Base-by-base conservation (phyloP, 1,139 yeast genomes). In the Wickerhamomyces sp. region DNA sequence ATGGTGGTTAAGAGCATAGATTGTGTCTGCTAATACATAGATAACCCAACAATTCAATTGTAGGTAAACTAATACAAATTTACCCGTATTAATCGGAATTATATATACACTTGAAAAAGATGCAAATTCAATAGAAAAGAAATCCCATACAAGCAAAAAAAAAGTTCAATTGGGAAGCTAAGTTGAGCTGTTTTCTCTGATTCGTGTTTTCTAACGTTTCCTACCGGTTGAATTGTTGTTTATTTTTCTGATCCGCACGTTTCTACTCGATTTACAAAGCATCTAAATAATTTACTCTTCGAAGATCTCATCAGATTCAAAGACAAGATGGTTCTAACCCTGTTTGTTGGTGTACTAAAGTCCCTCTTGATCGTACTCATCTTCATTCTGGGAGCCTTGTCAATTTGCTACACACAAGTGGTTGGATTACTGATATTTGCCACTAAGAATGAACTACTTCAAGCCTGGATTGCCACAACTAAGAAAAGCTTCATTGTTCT, bases 401-500 rank as follows among this genome's bases (percentile, higher is more conserved):
- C 74, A 4, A 66, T 73, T 26, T 67, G 70, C 5, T 41, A 58
- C 36, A 61, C 77, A 3, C 81, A 78, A 49, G 36, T 56, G 13
- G 44, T 72, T 8, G 70, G 73, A 5, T 32, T 57, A 9, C 12
- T 52, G 7, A 16, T 71, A 8, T 61, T 68, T 39, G 32, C 47
- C 12, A 46, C 48, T 18, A 49, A 58, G 31, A 58, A 67, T 4
- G 55, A 54, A 14, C 52, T 59, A 33, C 51, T 59, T 32, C 67
- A 69, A 39, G 67, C 68, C 12, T 49, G 65, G 40, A 55, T 76
- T 33, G 64, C 70, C 42, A 59, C 63, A 32, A 76, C 84, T 20
- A 79, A 78, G 56, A 59, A 58, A 20, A 69, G 71, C 37, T 80
- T 79, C 47, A 58, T 80, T 28, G 64, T 66, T 13, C 53, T 78